These are phyloP conservation scores for Populus davidiana DNA, from an alignment of 345 rosid species.

Conservation along the genomic window DNA sequence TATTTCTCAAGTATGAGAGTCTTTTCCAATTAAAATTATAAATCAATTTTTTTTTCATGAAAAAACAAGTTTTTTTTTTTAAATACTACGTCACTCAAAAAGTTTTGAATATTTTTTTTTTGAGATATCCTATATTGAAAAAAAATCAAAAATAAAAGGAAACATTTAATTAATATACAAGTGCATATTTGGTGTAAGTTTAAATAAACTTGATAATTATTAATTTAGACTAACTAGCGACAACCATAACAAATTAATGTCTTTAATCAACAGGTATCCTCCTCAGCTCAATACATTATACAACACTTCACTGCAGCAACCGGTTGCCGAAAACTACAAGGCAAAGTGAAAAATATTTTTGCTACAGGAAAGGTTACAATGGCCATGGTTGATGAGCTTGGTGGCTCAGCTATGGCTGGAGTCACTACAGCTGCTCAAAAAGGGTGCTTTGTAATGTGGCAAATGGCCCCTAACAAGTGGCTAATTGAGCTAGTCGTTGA, in stretches of 20 bases:
- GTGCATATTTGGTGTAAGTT: neutral
- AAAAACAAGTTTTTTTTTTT: too few relatives aligned
- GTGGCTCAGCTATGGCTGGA: slow-evolving; percentile 29
- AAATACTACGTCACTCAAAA: too few relatives aligned
- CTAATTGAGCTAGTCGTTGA: slow-evolving; percentile 75
- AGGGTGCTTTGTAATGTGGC: slow-evolving; percentile 99
- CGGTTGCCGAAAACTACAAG: slow-evolving; percentile 74
- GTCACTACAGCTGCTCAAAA: slow-evolving; percentile 43
- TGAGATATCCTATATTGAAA: too few relatives aligned
- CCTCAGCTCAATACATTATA: slow-evolving; percentile 90
- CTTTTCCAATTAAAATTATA: too few relatives aligned
- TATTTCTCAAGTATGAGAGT: too few relatives aligned
- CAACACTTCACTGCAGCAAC: slow-evolving; percentile 96
- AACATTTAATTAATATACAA: too few relatives aligned
- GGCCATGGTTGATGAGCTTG: slow-evolving; percentile 70
- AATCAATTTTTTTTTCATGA: too few relatives aligned
- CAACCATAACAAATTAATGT: neutral
- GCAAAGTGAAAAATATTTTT: slow-evolving; percentile 66
- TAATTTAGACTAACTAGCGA: neutral
- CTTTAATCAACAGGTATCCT: slow-evolving; percentile 58
- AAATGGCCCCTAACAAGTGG: slow-evolving; percentile 93
- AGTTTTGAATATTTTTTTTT: too few relatives aligned
- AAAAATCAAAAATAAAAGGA: too few relatives aligned
- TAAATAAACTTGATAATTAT: neutral
- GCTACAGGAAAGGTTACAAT: slow-evolving; percentile 79